A percentile compares a stretch with the other conserved stretches of the same genome.
Conservation (phyloP, 208 protist genomes). For the Borovskyia barvae region DNA sequence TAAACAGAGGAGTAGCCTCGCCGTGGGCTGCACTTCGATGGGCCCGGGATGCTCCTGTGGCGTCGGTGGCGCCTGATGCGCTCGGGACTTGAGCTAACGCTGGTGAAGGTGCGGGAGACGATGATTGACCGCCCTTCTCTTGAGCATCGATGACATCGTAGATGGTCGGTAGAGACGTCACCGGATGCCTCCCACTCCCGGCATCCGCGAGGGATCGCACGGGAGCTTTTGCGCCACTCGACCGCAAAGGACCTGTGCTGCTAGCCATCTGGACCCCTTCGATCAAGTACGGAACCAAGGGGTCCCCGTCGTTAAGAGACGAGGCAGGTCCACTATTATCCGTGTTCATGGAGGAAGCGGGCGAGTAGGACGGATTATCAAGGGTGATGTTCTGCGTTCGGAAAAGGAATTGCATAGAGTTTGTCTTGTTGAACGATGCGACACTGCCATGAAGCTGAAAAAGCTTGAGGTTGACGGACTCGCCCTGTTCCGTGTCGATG, state of each 20-base stretch:
- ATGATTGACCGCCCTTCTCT: background rate
- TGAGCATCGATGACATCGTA: constrained; percentile 14
- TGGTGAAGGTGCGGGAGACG: background rate
- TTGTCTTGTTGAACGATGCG: constrained; percentile 49
- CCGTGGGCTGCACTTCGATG: background rate
- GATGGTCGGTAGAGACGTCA: constrained; percentile 12
- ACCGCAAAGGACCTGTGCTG: constrained; percentile 5
- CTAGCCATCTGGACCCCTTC: constrained; percentile 19
- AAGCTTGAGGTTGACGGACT: constrained; percentile 44
- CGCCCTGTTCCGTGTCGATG: constrained; percentile 52
- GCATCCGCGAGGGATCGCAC: constrained; percentile 10
- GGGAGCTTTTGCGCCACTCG: constrained; percentile 6
- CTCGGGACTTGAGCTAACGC: too few relatives aligned
- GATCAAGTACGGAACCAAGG: constrained; percentile 25
- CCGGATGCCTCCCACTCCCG: constrained; percentile 11
- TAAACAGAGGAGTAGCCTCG: constrained; percentile 47
- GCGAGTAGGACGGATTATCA: constrained; percentile 39
- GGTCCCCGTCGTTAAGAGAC: too few relatives aligned
- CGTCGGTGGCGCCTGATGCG: too few relatives aligned
- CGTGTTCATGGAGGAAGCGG: background rate
- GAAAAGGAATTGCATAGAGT: constrained; percentile 58
- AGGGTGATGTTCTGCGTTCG: constrained; percentile 69
- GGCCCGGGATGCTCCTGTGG: too few relatives aligned
- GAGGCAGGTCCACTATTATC: too few relatives aligned
- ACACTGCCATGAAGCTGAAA: constrained; percentile 47